Base-by-base conservation (phyloP, 306 rosid genomes). In the Chamaecrista fasciculata region DNA sequence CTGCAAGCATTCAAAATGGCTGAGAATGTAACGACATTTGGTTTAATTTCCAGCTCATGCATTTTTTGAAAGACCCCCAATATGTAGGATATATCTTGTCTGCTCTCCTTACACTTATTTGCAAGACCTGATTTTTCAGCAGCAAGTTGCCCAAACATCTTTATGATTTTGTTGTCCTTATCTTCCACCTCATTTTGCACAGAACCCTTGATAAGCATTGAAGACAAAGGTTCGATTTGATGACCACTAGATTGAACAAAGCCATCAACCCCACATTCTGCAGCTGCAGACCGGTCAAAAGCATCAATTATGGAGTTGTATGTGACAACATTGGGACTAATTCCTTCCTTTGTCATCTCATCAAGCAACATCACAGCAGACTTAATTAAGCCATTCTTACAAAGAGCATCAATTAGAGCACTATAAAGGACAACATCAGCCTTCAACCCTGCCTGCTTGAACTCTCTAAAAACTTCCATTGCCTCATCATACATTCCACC, bases 1-100 rank as follows among this genome's bases (percentile, higher is more conserved):
- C 99, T 91, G 99, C 99, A 90, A 37, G 95, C 97, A 75, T 90
- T 94, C 79, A 94, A 75, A 73, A 87, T 94, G 47, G 97, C 99
- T 2, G 98, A 94, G 89, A 81, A 81, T 42, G 85, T 81, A 74
- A 81, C 85, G 19, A 81, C 85, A 50, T 81, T 81, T 16, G 85
- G 85, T 39, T 81, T 81, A n/a, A 81, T 73, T 36, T 73, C 55
- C 77, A 77, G 52, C 40, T 77, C 77, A 11, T 77, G 77, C 98
- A 94, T 94, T 76, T 86, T 91, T 18, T 69, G 80, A 69, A 90
- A 81, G 72, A 94, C 78, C 68, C 86, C 83, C 82, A 73, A 46
- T 42, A 81, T 77, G 77, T 31, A 49, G 74, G 67, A 61, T 12
- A 62, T 74, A 47, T 67, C 82, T 42, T 73, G 82, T 19, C 39